Evolutionary conservation across 2,329 filamentous ascomycete species (phyloP).

Genomic region (Bipolaris gigantea): DNA sequence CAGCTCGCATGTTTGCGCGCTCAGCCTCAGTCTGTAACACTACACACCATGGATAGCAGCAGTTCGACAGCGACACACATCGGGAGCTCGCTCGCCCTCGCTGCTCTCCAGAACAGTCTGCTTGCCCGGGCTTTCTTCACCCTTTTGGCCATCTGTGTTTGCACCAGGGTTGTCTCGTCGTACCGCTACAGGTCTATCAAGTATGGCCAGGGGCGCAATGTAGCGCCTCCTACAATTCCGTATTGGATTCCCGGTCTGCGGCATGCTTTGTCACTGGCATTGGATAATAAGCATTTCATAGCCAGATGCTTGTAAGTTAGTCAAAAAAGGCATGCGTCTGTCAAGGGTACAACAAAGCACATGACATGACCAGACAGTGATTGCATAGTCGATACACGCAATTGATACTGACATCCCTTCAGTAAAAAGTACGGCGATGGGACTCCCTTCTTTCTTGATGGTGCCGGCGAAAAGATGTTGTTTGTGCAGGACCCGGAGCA

Average conservation of each 20-base stretch:
- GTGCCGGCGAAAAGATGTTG: slow-evolving; percentile 20
- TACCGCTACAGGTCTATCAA: slow-evolving; percentile 15
- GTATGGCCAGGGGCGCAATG: slow-evolving; percentile 4
- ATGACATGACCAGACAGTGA: too few species aligned
- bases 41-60: slow-evolving; percentile 1
- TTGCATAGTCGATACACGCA: not conserved
- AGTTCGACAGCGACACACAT: not conserved
- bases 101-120: not conserved
- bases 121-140: slow-evolving; percentile 9
- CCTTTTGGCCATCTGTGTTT: slow-evolving; percentile 9
- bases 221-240: slow-evolving; percentile 21
- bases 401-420: not conserved
- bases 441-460: slow-evolving; percentile 21
- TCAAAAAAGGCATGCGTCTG: not conserved
- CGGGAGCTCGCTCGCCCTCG: not conserved
- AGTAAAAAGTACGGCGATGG: slow-evolving; percentile 20
- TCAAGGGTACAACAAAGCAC: not conserved
- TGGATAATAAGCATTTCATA: slow-evolving; percentile 12
- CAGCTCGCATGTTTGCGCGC: not conserved
- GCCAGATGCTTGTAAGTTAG: slow-evolving; percentile 18
- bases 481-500: slow-evolving; percentile 18
- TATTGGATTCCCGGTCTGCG: slow-evolving; percentile 24
- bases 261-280: slow-evolving; percentile 21
- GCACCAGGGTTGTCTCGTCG: slow-evolving; percentile 17
- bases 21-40: not conserved